Base-by-base conservation (phyloP, 1,284 basidiomycete genomes). In the Marasmius tenuissimus region DNA sequence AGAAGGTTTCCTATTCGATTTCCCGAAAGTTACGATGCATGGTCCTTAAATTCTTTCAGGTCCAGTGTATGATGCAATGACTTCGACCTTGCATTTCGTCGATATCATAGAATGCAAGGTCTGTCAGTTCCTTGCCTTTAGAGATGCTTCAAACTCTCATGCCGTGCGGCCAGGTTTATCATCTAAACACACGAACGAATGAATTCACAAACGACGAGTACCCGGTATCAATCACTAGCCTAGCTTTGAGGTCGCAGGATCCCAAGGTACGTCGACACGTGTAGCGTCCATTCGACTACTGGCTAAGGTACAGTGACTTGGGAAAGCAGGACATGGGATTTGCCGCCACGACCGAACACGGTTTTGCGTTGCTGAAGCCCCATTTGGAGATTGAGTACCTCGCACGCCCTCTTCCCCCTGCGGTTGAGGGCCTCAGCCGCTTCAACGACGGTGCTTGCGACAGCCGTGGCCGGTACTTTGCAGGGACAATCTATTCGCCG, bases 391-490 rank as follows among this genome's bases (percentile, higher is more conserved):
- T 85, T 42, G 71, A 74, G 56, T 84, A 86, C 68, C 66, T 87
- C 60, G 75, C 71, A 61, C 71, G 79, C 69, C 86, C 87, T 12
- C 70, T 89, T 8, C 74, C 79, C 14, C 66, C 72, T 8, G 69
- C 76, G 22, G 73, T 83, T 48, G 66, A 67, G 22, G 69, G 75
- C 10, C 73, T 81, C 65, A 83, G 80, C 22, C 81, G 88, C 51
- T 89, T 90, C 75, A 90, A 90, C 70, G 87, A 89, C 68, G 88
- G 88, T 42, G 87, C 80, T 4, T 89, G 87, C 69, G 87, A 89
- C 67, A 79, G 75, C 63, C 73, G 78, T 66, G 88, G 88, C 5
- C 80, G 86, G 48, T 89, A 86, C 70, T 83, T 89, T 67, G 84
- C 85, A 47, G 88, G 87, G 37, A 86, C 86, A 1, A 70, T 89